phyloP scores from a whole-genome alignment of 495 filamentous ascomycete species.

The Lentithecium fluviatile region DNA sequence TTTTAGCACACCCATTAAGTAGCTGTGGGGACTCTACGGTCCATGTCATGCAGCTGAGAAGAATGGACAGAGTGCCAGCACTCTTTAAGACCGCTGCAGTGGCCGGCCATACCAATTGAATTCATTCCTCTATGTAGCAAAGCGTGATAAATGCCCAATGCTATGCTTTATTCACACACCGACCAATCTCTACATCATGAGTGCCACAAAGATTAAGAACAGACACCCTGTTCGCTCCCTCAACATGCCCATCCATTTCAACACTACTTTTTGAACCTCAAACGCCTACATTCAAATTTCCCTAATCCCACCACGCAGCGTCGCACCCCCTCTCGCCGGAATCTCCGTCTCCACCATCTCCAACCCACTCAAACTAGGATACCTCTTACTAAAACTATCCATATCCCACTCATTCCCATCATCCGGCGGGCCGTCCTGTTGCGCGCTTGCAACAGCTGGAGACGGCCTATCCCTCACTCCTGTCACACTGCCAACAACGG shows the following conservation, averaged over 20 bases:
- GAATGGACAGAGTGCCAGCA: too few relatives aligned
- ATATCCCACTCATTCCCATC: conserved; percentile 70
- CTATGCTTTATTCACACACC: too few relatives aligned
- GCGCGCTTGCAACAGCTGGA: background rate
- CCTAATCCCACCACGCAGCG: background rate
- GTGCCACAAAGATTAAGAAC: too few relatives aligned
- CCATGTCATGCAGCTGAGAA: too few relatives aligned
- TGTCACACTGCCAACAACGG: background rate
- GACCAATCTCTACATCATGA: too few relatives aligned
- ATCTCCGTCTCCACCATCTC: conserved; percentile 78
- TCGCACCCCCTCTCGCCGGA: conserved; percentile 1
- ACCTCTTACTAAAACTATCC: conserved; percentile 73
- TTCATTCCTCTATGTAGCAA: too few relatives aligned
- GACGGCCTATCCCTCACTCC: conserved; percentile 3
- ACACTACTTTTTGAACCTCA: background rate
- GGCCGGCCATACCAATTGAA: too few relatives aligned
- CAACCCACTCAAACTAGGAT: conserved; percentile 73
- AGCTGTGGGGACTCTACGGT: too few relatives aligned
- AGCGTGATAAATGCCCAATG: too few relatives aligned
- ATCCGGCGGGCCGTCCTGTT: conserved; percentile 29
- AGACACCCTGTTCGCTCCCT: background rate
- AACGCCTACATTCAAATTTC: background rate
- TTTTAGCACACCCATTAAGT: too few relatives aligned
- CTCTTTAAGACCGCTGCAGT: too few relatives aligned
- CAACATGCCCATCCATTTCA: background rate